Evolutionary conservation across 805 yeast genomes (phyloP), one percentile per base, ranked within the genome.

Genomic region (Cyberlindnera veronae): DNA sequence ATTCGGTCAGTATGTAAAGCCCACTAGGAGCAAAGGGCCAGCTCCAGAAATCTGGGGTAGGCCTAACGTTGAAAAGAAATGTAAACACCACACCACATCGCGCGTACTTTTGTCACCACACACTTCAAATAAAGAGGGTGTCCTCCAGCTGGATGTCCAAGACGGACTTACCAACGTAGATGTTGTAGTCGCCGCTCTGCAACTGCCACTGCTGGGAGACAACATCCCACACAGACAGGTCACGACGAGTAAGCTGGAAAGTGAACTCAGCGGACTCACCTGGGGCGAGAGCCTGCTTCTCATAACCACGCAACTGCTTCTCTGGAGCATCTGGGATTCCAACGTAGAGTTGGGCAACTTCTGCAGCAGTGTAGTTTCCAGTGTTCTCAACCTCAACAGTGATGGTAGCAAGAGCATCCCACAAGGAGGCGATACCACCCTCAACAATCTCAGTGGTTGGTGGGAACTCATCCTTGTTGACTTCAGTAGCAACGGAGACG

Each of bases 111-210:
- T n/a, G n/a, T n/a, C n/a, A n/a, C n/a, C n/a, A n/a, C n/a, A n/a
- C n/a, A n/a, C n/a, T n/a, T 29, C 19, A 38, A 17, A 38, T 33
- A 26, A 38, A 38, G 29, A 38, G 30, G 10, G 37, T 32, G 29
- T 28, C 41, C 7, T 38, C 28, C 8, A 39, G 22, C 32, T 39
- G 42, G 32, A 39, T 39, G 18, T 39, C 42, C 32, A 34, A 30
- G 17, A 39, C 42, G n/a, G 42, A 39, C 38, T 39, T 39, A 30
- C 79, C 71, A 29, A 75, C 63, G 45, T 66, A 76, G 12, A 77
- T 58, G 39, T 64, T 66, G 58, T 74, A 77, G 29, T 39, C 34
- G 20, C 42, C 42, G 26, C 35, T 34, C 36, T 39, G 38, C 2
- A 39, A 16, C 24, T 26, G 17, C 42, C 42, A 39, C 27, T 39